phyloP scores from a whole-genome alignment of 108 stramenopile genomes.

The Nitzschia putrida region DNA sequence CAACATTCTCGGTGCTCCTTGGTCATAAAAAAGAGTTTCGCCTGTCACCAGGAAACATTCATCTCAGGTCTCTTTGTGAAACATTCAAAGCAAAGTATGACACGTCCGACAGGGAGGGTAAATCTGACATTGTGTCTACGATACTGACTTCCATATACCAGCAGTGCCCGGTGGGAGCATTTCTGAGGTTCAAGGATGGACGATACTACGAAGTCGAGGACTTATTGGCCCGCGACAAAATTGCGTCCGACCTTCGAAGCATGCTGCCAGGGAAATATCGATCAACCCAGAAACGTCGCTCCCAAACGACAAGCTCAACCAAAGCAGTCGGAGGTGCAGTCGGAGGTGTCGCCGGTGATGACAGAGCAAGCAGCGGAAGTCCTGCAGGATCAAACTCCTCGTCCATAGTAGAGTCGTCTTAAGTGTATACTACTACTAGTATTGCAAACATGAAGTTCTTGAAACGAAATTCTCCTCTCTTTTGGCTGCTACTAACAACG shows the following conservation, averaged over 20 bases:
- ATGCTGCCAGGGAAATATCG: not conserved
- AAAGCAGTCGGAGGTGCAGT: too few species aligned
- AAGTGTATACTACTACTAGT: too few species aligned
- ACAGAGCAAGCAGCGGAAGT: too few species aligned
- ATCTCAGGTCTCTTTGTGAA: not conserved
- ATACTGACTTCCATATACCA: not conserved
- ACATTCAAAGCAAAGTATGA: not conserved
- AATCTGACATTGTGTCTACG: conserved; percentile 1
- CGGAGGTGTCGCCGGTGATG: too few species aligned
- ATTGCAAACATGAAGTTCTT: too few species aligned
- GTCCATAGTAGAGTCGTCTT: too few species aligned
- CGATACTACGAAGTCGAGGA: conserved; percentile 4
- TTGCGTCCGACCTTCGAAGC: conserved; percentile 4
- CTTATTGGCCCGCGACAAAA: conserved; percentile 6
- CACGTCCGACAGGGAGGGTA: not conserved
- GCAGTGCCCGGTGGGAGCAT: not conserved
- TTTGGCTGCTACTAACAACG: too few species aligned
- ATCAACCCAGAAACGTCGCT: not conserved
- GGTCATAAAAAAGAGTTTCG: not conserved
- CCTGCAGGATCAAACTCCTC: too few species aligned
- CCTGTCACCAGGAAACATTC: not conserved
- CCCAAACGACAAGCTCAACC: too few species aligned
- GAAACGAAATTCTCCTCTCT: too few species aligned
- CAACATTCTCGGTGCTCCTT: not conserved
- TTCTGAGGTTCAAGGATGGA: conserved; percentile 2